Conservation (phyloP, 2,329 filamentous ascomycete species). For the Talaromyces funiculosus region DNA sequence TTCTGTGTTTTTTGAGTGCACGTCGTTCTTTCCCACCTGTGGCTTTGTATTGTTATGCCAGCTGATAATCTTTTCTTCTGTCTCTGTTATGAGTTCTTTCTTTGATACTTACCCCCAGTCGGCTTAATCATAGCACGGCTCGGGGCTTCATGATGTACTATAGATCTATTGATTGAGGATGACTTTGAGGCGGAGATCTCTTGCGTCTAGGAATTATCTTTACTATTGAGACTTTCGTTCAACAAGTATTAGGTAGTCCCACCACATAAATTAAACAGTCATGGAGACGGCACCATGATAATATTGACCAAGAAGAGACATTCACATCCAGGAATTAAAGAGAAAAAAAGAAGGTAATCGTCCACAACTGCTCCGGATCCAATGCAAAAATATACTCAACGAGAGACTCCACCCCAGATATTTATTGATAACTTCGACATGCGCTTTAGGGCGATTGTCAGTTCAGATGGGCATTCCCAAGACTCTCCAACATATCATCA, state of each 20-base stretch:
- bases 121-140: background rate
- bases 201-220: background rate
- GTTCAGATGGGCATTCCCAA: conserved; percentile 2
- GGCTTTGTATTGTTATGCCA: background rate
- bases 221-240: background rate
- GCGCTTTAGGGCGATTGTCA: background rate
- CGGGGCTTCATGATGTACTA: conserved; percentile 2
- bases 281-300: background rate
- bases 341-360: background rate
- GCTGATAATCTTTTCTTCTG: background rate
- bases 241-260: background rate
- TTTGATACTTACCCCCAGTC: background rate
- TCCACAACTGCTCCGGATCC: background rate
- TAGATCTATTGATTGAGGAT: background rate
- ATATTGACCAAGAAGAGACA: background rate
- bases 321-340: background rate
- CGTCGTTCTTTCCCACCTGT: background rate
- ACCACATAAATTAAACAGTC: background rate
- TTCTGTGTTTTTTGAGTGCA: background rate
- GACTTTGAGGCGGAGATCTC: background rate
- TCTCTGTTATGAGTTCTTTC: background rate
- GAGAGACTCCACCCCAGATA: background rate
- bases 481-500: conserved; percentile 9
- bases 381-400: background rate
- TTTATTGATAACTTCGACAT: background rate